Evolutionary conservation across 1,139 yeast genomes (phyloP).

Genomic region (Suhomyces coccinellae): DNA sequence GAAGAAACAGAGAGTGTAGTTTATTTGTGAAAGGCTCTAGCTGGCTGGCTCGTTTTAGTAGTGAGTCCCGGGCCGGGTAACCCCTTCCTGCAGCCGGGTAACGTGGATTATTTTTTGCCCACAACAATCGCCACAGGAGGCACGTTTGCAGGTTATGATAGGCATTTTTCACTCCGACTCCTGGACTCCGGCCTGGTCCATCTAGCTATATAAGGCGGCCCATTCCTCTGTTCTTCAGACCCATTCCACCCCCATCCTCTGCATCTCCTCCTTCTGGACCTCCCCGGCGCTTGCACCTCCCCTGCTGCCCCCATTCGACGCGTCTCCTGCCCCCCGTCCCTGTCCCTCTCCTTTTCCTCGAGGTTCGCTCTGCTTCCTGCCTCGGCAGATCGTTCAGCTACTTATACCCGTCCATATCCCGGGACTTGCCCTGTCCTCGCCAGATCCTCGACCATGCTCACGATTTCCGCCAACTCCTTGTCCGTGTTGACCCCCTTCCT

Average conservation of each 20-base stretch:
- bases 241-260: neutral
- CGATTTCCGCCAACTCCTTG: slow-evolving; percentile 4
- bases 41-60: neutral
- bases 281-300: neutral
- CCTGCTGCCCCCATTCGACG: no score
- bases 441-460: slow-evolving; percentile 1
- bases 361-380: no score
- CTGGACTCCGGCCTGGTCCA: neutral
- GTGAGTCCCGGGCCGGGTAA: slow-evolving; percentile 2
- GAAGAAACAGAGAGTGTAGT: neutral
- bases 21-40: neutral
- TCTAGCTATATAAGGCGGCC: neutral
- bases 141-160: slow-evolving; percentile 5
- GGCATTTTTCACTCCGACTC: slow-evolving; percentile 1
- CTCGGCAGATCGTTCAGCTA: no score
- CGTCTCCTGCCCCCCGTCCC: no score
- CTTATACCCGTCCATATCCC: no score
- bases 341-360: no score
- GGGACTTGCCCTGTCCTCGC: no score
- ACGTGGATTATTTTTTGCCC: slow-evolving; percentile 2
- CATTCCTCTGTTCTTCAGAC: neutral
- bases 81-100: slow-evolving; percentile 4
- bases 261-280: neutral
- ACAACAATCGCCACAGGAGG: slow-evolving; percentile 6
- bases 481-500: slow-evolving; percentile 6